phyloP scores from a whole-genome alignment of 768 basidiomycete genomes.

The Gymnopilus junonius region DNA sequence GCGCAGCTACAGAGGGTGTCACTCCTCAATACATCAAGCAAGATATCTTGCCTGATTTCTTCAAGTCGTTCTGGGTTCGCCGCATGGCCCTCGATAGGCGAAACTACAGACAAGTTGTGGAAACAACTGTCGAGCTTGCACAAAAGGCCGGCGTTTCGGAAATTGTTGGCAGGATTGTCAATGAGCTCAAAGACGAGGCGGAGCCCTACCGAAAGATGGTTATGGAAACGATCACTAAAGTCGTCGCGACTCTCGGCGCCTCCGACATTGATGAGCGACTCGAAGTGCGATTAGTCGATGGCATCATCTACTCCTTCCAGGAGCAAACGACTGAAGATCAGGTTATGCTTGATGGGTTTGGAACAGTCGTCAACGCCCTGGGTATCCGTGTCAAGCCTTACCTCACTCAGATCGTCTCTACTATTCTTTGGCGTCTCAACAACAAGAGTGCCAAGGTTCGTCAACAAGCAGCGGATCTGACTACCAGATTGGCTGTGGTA shows the following conservation, averaged over 20 bases:
- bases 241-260: constrained; percentile 91
- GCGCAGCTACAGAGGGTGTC: constrained; percentile 97
- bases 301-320: constrained; percentile 99
- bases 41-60: constrained; percentile 98
- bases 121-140: constrained; percentile 97
- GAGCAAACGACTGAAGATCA: constrained; percentile 99
- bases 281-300: constrained; percentile 93
- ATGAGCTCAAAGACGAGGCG: constrained; percentile 89
- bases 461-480: constrained; percentile 98
- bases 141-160: constrained; percentile 97
- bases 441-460: constrained; percentile 99
- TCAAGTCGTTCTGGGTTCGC: constrained; percentile 98
- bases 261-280: constrained; percentile 97
- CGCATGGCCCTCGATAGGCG: constrained; percentile 97
- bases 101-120: constrained; percentile 97
- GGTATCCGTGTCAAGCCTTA: constrained; percentile 98
- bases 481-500: constrained; percentile 92
- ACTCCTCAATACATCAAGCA: constrained; percentile 95
- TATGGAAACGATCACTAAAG: constrained; percentile 99
- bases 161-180: constrained; percentile 88
- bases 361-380: constrained; percentile 95
- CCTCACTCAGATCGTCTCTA: constrained; percentile 98
- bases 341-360: constrained; percentile 99
- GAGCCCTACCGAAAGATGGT: constrained; percentile 99
- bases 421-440: constrained; percentile 98